Conservation (phyloP, 495 filamentous ascomycete genomes). For the Penicillium salamii region DNA sequence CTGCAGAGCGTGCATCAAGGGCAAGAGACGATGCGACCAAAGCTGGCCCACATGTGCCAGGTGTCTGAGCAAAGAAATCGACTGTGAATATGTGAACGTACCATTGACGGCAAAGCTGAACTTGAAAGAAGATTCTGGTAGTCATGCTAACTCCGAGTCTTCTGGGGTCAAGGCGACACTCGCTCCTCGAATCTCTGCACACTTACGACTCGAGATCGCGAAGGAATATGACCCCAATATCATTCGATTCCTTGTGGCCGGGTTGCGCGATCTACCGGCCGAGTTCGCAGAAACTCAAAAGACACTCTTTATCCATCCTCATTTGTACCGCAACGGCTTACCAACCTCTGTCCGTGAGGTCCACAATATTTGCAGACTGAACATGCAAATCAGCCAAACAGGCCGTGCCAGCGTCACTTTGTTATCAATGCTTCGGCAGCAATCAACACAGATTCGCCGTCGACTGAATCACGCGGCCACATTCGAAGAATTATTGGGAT, state of each 20-base stretch:
- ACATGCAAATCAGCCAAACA: slow-evolving; percentile 10
- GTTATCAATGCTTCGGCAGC: slow-evolving; percentile 21
- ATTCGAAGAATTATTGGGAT: slow-evolving; percentile 37
- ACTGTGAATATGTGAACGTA: slow-evolving; percentile 36
- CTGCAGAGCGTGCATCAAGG: slow-evolving; percentile 40
- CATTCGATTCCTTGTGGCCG: slow-evolving; percentile 20
- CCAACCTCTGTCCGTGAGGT: slow-evolving; percentile 29
- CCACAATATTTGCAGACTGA: slow-evolving; percentile 19
- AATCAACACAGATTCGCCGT: slow-evolving; percentile 12
- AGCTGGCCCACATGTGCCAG: slow-evolving; percentile 35
- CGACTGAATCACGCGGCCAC: slow-evolving; percentile 16
- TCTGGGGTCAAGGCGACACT: neutral
- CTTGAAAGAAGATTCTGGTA: neutral
- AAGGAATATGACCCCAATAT: slow-evolving; percentile 22
- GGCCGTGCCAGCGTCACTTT: slow-evolving; percentile 9
- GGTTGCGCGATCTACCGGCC: slow-evolving; percentile 17
- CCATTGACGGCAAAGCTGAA: slow-evolving; percentile 14
- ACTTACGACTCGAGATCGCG: slow-evolving; percentile 24
- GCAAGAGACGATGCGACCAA: slow-evolving; percentile 46
- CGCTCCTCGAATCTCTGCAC: slow-evolving; percentile 2
- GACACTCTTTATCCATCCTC: slow-evolving; percentile 37
- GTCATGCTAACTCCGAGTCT: neutral
- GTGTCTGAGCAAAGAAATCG: slow-evolving; percentile 30
- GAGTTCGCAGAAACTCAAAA: slow-evolving; percentile 19
- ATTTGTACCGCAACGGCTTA: slow-evolving; percentile 26